Conservation (phyloP, 2,329 filamentous ascomycete species). For the Talaromyces sp. region DNA sequence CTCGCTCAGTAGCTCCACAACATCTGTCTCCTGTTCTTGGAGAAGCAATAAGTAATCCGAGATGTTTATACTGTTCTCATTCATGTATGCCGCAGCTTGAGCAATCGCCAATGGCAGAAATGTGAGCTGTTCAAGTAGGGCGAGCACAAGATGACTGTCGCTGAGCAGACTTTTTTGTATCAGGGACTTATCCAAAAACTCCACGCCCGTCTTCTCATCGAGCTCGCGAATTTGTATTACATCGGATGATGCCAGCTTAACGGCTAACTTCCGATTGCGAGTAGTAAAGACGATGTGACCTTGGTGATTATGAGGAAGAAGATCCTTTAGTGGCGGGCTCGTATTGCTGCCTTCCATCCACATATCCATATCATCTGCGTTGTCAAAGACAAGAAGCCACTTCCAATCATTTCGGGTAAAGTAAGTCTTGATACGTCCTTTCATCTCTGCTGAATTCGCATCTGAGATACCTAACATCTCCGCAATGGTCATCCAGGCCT, state of each 20-base stretch:
- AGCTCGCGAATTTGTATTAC: conserved; percentile 19
- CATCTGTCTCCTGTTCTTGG: conserved; percentile 23
- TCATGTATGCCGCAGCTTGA: conserved; percentile 24
- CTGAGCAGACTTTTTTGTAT: neutral
- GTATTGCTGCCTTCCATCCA: conserved; percentile 15
- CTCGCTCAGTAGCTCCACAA: conserved; percentile 33
- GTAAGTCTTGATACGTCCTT: conserved; percentile 11
- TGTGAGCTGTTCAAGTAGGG: conserved; percentile 12
- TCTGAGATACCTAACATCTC: conserved; percentile 12
- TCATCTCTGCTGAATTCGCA: conserved; percentile 19
- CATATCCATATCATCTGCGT: conserved; percentile 25
- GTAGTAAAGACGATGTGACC: conserved; percentile 27
- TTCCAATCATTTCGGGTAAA: conserved; percentile 14
- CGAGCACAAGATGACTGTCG: neutral
- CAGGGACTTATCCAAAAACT: conserved; percentile 10
- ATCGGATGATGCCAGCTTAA: conserved; percentile 19
- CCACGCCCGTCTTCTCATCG: conserved; percentile 14
- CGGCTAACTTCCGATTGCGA: conserved; percentile 18
- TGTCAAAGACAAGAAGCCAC: conserved; percentile 27
- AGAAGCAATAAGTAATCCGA: conserved; percentile 23
- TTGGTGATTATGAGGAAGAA: conserved; percentile 23
- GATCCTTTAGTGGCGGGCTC: conserved; percentile 16
- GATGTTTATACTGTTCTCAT: conserved; percentile 18
- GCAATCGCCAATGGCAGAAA: conserved; percentile 24
- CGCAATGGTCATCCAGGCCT: conserved; percentile 7